Conservation (phyloP, 257 asterid species). For the Galeopsis tetrahit region DNA sequence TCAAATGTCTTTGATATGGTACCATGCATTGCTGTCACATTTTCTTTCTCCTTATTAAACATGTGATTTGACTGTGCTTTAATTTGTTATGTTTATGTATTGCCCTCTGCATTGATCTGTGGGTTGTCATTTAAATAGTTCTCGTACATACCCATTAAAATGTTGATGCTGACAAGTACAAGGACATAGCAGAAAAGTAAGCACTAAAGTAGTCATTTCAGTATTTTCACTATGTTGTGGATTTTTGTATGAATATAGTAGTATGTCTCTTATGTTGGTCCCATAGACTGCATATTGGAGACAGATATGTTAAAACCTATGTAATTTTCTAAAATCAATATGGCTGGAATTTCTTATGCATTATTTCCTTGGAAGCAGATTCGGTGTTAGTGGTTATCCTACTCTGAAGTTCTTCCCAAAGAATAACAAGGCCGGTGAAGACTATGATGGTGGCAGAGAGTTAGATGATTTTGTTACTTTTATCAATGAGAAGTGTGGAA, state of each 20-base stretch:
- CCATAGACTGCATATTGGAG: not conserved
- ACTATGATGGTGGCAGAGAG: slow-evolving; percentile 73
- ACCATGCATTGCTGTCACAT: not conserved
- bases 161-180: slow-evolving; percentile 36
- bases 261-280: slow-evolving; percentile 16
- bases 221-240: slow-evolving; percentile 8
- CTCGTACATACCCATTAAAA: too few relatives aligned
- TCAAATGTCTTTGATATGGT: not conserved
- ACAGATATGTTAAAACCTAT: slow-evolving; percentile 9
- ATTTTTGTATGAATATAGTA: not conserved
- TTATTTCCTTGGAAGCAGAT: slow-evolving; percentile 39
- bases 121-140: not conserved
- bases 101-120: not conserved
- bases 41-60: too few relatives aligned
- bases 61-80: too few relatives aligned
- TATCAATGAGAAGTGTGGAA: slow-evolving; percentile 86
- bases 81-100: not conserved
- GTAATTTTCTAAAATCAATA: not conserved
- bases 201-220: slow-evolving; percentile 29
- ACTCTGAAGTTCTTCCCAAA: slow-evolving; percentile 86
- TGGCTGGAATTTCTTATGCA: slow-evolving; percentile 22
- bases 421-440: slow-evolving; percentile 94
- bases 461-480: slow-evolving; percentile 66
- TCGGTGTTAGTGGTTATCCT: slow-evolving; percentile 50
- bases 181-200: slow-evolving; percentile 60